Base-by-base conservation (phyloP, 352 stramenopile species). In the Phytophthora capsici region DNA sequence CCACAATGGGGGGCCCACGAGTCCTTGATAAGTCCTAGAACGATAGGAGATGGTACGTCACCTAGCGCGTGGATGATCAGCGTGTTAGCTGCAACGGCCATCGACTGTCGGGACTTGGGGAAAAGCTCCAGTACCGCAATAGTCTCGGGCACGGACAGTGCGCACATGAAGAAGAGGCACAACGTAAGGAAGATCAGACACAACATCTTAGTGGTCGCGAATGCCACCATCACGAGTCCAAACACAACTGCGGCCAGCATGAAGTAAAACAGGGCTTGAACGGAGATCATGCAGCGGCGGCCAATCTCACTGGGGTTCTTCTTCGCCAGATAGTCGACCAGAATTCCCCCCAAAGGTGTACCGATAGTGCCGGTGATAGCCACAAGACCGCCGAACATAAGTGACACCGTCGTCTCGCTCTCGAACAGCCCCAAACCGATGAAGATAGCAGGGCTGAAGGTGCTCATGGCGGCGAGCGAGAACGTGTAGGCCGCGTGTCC, bases 1-100 rank as follows among this genome's bases (percentile, higher is more conserved):
- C 81, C 84, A 53, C 94, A 98, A 37, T 78, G 71, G 8, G 96
- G 95, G n/a, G 95, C 94, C 71, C 96, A 90, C 23, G 75, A 59
- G 65, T 99, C 96, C 75, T 98, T 98, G 52, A 99, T 80, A 58
- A 70, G 80, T 12, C 96, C 96, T 25, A 99, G 72, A 41, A 98
- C 80, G 41, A 98, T 91, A 3, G 96, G 96, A 14, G 90, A 93
- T 20, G 96, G 95, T 12, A 99, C 96, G 73, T 99, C 96, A 6
- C 96, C 96, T 10, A 98, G 73, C 9, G 87, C 75, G 76, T 99
- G 96, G 51, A 98, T 96, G 28, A 96, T 63, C 7, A 98, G 69
- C 41, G 87, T 97, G 73, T 96, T 96, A 30, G 97, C 82, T 1
- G 89, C 94, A 48, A 98, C 83, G 20, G 91, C 90, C 78, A 98